These are phyloP conservation scores for Pseudogymnoascus sp. DNA, from an alignment of 2,329 filamentous ascomycete species.

Conservation along the genomic window DNA sequence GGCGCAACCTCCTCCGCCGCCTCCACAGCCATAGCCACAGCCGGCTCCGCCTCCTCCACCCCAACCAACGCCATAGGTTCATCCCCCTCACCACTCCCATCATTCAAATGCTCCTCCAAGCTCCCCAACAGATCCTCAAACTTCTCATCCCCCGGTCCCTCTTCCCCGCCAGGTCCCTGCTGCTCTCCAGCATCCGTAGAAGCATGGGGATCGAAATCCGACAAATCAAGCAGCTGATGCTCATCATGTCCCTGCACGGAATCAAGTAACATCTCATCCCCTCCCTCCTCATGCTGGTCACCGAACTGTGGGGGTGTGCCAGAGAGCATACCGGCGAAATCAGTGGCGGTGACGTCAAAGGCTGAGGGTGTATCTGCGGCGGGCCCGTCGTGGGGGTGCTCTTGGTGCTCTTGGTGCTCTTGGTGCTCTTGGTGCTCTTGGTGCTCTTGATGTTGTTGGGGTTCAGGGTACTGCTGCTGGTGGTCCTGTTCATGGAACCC, in stretches of 20 bases:
- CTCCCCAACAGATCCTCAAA: constrained; percentile 37
- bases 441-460: not conserved
- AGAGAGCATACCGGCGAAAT: not conserved
- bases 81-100: not conserved
- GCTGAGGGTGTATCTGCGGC: not conserved
- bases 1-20: not conserved
- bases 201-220: not conserved
- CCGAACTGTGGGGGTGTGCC: not conserved
- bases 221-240: not conserved
- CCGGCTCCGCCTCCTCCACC: not conserved
- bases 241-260: not conserved
- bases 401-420: not conserved
- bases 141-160: constrained; percentile 11
- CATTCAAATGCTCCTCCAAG: constrained; percentile 35
- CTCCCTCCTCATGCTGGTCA: not conserved
- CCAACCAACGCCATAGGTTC: not conserved
- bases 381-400: not conserved
- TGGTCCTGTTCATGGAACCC: not conserved
- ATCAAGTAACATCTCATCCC: not conserved
- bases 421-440: not conserved
- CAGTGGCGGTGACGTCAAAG: not conserved
- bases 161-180: not conserved
- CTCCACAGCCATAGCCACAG: not conserved
- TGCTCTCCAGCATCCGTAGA: not conserved
- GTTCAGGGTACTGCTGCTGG: not conserved